Base-by-base conservation (phyloP, 441 rosid species). In the Croton laevigatus region DNA sequence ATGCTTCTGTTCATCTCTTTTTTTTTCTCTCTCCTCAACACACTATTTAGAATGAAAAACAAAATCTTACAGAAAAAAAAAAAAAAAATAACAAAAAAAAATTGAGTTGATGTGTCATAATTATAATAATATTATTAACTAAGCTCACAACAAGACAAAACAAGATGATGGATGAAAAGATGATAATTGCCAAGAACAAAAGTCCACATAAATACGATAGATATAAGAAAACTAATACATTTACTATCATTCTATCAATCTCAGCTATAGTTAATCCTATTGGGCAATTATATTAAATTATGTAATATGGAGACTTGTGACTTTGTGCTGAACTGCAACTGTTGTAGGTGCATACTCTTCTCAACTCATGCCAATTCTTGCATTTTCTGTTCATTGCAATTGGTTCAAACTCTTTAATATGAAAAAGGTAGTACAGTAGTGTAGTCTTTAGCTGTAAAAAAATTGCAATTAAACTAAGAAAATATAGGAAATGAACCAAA, bases 261-360 rank as follows among this genome's bases (percentile, higher is more conserved):
- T 45, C 54, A 17, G 45, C 27, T 16, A n/a, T n/a, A n/a, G n/a
- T n/a, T n/a, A n/a, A n/a, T n/a, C 60, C 51, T 13, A 4, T 46
- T 60, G 60, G 59, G 63, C 44, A 19, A 22, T 64, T 59, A 38
- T 70, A n/a, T 55, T 71, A 66, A 20, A 55, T 68, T 51, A 52
- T 80, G 76, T 72, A 73, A 68, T 67, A 72, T 75, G 80, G 68
- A 36, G n/a, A 75, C 58, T 71, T 65, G 55, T 71, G 70, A 62
- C 73, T 69, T 66, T 45, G 1, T 68, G 69, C 58, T 70, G 36
- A 60, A 68, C 59, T 59, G 66, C 71, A 78, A 65, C 60, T 59
- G 62, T 37, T 20, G 52, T 20, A 62, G 36, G 19, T 64, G 52
- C 5, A 22, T 20, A 44, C 13, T 45, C 40, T 48, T 68, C 61